Conservation (phyloP, 441 rosid genomes). For the Erodium moschatum region DNA sequence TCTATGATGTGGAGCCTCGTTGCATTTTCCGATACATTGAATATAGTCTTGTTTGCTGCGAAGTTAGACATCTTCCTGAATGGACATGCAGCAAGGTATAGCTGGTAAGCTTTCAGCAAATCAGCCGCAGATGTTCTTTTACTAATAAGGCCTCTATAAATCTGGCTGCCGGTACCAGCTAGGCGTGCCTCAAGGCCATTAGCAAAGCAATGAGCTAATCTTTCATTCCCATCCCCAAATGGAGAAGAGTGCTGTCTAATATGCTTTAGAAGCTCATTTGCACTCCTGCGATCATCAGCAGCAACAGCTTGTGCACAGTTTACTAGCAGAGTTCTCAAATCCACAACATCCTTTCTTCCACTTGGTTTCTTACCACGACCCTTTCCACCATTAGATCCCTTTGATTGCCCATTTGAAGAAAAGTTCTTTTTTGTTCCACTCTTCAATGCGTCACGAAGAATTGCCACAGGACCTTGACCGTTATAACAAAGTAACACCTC, state of each 20-base stretch:
- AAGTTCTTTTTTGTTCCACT: slow-evolving; percentile 27
- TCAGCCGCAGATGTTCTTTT: slow-evolving; percentile 44
- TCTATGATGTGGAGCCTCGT: slow-evolving; percentile 47
- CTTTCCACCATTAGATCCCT: slow-evolving; percentile 30
- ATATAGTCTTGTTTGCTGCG: slow-evolving; percentile 33
- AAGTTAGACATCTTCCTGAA: slow-evolving; percentile 47
- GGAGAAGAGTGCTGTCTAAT: slow-evolving; percentile 53
- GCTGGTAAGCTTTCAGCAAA: slow-evolving; percentile 45
- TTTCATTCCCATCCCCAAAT: slow-evolving; percentile 61
- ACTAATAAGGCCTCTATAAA: slow-evolving; percentile 46
- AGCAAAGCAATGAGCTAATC: slow-evolving; percentile 51
- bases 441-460: slow-evolving; percentile 39
- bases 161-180: slow-evolving; percentile 57
- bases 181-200: slow-evolving; percentile 52
- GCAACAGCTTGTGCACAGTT: slow-evolving; percentile 60
- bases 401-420: slow-evolving; percentile 23
- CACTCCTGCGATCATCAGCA: slow-evolving; percentile 37
- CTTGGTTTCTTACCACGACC: slow-evolving; percentile 32
- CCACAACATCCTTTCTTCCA: slow-evolving; percentile 42
- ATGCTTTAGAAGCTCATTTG: slow-evolving; percentile 41
- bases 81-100: slow-evolving; percentile 54
- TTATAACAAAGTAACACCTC: slow-evolving; percentile 41
- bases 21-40: slow-evolving; percentile 24
- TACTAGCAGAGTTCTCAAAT: slow-evolving; percentile 46
- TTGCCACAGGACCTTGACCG: slow-evolving; percentile 29